Conservation (phyloP, 305 asterid genomes). For the Coffea humblotiana region DNA sequence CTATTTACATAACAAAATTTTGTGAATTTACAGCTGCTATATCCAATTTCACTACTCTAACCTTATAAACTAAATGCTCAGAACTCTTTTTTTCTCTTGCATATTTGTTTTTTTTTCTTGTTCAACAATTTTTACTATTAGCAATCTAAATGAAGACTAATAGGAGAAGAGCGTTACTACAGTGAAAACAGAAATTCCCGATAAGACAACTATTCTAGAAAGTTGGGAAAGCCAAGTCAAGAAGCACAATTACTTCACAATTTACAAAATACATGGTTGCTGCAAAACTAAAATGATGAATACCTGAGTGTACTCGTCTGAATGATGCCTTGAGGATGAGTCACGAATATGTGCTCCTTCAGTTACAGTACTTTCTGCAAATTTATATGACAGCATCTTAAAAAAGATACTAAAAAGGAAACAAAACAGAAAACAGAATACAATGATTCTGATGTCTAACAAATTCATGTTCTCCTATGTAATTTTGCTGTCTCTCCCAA, state of each 20-base stretch:
- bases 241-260: background rate
- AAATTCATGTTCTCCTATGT: background rate
- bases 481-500: too few relatives aligned
- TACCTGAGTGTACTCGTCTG: constrained; percentile 45
- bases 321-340: constrained; percentile 31
- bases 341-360: constrained; percentile 38
- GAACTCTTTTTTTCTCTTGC: background rate
- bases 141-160: too few relatives aligned
- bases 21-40: background rate
- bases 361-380: constrained; percentile 63
- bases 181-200: background rate
- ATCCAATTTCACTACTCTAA: background rate
- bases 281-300: background rate
- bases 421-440: constrained; percentile 1
- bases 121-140: too few relatives aligned
- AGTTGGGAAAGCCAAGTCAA: background rate
- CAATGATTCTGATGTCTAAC: constrained; percentile 32
- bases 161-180: too few relatives aligned
- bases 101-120: too few relatives aligned
- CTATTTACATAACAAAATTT: background rate
- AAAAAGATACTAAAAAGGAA: constrained; percentile 2
- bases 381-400: constrained; percentile 2
- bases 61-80: background rate
- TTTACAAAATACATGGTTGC: background rate
- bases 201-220: too few relatives aligned